Percentiles rank a stretch among this genome's conserved stretches.
Conservation (phyloP, 768 basidiomycete genomes). For the Lepiota subincarnata region DNA sequence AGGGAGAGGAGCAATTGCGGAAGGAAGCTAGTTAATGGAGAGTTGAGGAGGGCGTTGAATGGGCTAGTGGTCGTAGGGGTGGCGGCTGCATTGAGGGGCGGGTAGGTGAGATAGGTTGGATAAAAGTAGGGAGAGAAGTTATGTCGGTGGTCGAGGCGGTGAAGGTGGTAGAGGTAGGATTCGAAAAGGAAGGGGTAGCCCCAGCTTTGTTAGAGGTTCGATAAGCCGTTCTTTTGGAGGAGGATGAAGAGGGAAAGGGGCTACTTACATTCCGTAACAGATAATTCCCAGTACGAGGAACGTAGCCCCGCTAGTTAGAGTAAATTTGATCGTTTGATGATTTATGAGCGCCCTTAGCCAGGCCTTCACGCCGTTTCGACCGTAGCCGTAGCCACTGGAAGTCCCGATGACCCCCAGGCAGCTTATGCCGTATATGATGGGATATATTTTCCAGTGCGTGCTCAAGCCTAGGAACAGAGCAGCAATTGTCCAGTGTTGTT, state of each 20-base stretch:
- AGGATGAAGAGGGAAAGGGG: neutral
- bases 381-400: conserved; percentile 10
- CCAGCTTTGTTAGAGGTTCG: conserved; percentile 58
- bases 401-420: conserved; percentile 55
- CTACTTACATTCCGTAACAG: conserved; percentile 58
- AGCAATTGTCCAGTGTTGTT: conserved; percentile 55
- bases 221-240: neutral
- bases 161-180: conserved; percentile 89
- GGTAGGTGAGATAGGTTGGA: conserved; percentile 85
- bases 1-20: conserved; percentile 78
- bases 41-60: conserved; percentile 49
- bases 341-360: conserved; percentile 44
- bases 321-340: conserved; percentile 57
- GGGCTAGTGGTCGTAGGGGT: conserved; percentile 20
- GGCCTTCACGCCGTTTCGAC: conserved; percentile 16
- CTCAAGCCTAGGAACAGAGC: conserved; percentile 77
- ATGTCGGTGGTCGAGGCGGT: conserved; percentile 92
- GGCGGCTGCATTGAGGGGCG: conserved; percentile 26
- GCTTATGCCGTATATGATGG: conserved; percentile 83
- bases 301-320: conserved; percentile 59
- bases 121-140: conserved; percentile 99
- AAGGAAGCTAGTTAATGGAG: conserved; percentile 76
- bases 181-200: conserved; percentile 89
- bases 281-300: conserved; percentile 56
- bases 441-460: conserved; percentile 97